Conservation (phyloP, 192 early-diverging fungal genomes). For the Rhizophlyctis rosea region DNA sequence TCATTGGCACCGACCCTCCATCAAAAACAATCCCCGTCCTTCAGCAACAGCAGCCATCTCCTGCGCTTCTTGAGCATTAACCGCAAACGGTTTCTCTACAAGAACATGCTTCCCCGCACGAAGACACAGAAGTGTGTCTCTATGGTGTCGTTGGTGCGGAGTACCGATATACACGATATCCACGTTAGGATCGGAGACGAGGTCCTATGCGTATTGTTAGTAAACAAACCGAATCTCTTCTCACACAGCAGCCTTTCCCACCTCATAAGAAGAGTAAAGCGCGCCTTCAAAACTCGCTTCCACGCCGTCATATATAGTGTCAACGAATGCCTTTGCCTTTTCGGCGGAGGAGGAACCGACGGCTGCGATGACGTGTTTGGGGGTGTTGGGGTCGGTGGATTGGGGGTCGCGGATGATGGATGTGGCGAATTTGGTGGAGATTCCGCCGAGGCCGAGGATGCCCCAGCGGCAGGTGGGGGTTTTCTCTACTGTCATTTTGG, state of each 20-base stretch:
- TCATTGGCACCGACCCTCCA: too few relatives aligned
- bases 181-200: slow-evolving; percentile 28
- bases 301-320: background rate
- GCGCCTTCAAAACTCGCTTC: background rate
- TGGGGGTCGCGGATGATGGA: background rate
- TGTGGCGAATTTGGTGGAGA: background rate
- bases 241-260: background rate
- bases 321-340: background rate
- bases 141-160: slow-evolving; percentile 49
- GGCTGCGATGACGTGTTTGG: background rate
- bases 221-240: too few relatives aligned
- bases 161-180: slow-evolving; percentile 59
- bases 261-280: background rate
- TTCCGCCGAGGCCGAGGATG: background rate
- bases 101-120: slow-evolving; percentile 59
- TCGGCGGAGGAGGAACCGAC: background rate
- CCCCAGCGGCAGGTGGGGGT: background rate
- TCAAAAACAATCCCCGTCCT: background rate
- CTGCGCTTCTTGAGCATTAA: slow-evolving; percentile 27
- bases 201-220: too few relatives aligned
- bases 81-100: slow-evolving; percentile 37
- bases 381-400: background rate
- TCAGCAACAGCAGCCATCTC: background rate
- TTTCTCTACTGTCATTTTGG: background rate
- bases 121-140: slow-evolving; percentile 46